Conservation (phyloP, 2,329 filamentous ascomycete genomes). For the Hypoxylon sp. region DNA sequence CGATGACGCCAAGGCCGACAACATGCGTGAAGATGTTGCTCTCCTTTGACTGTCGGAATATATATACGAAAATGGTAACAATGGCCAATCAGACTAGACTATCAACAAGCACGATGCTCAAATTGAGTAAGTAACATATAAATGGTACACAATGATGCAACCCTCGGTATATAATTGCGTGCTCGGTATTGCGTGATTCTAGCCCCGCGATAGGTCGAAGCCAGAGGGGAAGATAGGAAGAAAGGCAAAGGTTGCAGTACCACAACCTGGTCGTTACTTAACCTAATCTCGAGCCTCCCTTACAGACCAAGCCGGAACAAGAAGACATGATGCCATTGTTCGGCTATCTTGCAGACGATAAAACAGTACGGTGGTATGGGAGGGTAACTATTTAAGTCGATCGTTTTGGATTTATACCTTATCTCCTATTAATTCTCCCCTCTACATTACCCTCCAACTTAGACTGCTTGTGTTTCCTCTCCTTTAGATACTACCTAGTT, state of each 20-base stretch:
- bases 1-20: constrained; percentile 40
- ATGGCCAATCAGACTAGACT: constrained; percentile 21
- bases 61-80: constrained; percentile 22
- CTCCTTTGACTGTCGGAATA: constrained; percentile 12
- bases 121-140: constrained; percentile 14
- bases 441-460: constrained; percentile 24
- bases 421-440: constrained; percentile 20
- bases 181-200: constrained; percentile 43
- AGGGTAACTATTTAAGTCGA: constrained; percentile 37
- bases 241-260: constrained; percentile 40
- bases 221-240: constrained; percentile 40
- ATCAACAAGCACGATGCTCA: constrained; percentile 8
- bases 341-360: constrained; percentile 41
- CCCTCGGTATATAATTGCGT: constrained; percentile 42
- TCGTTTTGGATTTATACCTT: constrained; percentile 26
- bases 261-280: constrained; percentile 11
- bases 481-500: constrained; percentile 11
- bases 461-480: constrained; percentile 2
- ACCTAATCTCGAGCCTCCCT: constrained; percentile 28
- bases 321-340: constrained; percentile 37
- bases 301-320: constrained; percentile 15
- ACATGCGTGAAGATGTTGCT: constrained; percentile 32
- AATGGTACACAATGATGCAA: constrained; percentile 44
- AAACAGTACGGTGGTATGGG: constrained; percentile 16
- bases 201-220: constrained; percentile 42